phyloP scores from a whole-genome alignment of 495 filamentous ascomycete genomes.

The Xylaria venustula region DNA sequence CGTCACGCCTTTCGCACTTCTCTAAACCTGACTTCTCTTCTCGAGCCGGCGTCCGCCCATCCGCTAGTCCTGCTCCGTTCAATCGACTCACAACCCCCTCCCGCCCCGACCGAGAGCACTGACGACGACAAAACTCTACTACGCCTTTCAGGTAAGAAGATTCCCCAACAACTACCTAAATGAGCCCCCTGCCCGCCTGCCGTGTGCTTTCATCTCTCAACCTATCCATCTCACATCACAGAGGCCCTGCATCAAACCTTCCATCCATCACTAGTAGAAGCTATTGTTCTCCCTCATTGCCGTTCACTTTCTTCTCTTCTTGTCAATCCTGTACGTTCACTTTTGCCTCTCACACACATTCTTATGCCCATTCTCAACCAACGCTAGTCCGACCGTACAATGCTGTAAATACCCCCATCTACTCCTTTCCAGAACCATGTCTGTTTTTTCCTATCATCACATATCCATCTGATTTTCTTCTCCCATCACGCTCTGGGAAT shows the following conservation, averaged over 20 bases:
- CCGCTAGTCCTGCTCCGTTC: conserved; percentile 1
- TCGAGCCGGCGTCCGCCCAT: neutral
- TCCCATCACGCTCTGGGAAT: too few species aligned
- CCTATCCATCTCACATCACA: neutral
- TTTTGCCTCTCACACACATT: too few species aligned
- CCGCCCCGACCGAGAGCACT: neutral
- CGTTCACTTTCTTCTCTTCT: neutral
- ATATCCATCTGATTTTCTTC: too few species aligned
- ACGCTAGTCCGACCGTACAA: neutral
- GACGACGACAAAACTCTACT: conserved; percentile 3
- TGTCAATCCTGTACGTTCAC: neutral
- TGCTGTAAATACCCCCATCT: neutral
- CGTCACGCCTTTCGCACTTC: conserved; percentile 6
- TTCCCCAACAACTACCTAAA: neutral
- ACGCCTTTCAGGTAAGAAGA: conserved; percentile 9
- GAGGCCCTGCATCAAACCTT: neutral
- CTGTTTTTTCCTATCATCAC: neutral
- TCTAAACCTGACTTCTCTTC: neutral
- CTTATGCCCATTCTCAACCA: too few species aligned
- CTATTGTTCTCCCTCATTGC: neutral
- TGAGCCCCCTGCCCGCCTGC: neutral
- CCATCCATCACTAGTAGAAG: too few species aligned
- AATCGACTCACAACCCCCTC: neutral
- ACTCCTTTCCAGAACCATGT: neutral
- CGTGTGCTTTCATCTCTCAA: too few species aligned